Evolutionary conservation across 768 basidiomycete genomes (phyloP).

Genomic region (Amanita rubescens): DNA sequence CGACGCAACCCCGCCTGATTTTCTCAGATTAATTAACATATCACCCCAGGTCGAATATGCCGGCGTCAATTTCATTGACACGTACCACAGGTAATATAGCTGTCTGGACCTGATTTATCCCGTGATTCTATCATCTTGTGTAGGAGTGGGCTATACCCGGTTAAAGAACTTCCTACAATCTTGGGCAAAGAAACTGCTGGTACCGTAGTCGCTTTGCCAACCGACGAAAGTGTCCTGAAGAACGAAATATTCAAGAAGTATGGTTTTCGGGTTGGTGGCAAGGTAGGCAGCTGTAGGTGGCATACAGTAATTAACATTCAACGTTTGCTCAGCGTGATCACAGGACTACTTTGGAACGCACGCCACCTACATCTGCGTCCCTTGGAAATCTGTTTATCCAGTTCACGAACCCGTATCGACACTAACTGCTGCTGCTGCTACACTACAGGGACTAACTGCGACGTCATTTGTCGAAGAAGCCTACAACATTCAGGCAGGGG

Average conservation of each 20-base stretch:
- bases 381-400: slow-evolving; percentile 55
- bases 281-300: slow-evolving; percentile 62
- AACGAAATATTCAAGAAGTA: slow-evolving; percentile 58
- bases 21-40: neutral
- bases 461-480: slow-evolving; percentile 76
- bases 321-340: neutral
- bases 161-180: slow-evolving; percentile 49
- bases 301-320: neutral
- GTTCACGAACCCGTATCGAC: slow-evolving; percentile 58
- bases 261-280: slow-evolving; percentile 59
- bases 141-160: slow-evolving; percentile 60
- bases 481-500: slow-evolving; percentile 73
- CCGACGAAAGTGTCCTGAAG: slow-evolving; percentile 50
- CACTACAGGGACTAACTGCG: slow-evolving; percentile 76
- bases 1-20: neutral
- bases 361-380: slow-evolving; percentile 65
- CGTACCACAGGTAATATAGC: slow-evolving; percentile 68
- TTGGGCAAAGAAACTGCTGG: slow-evolving; percentile 81
- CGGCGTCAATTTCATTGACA: slow-evolving; percentile 86
- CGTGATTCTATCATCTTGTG: neutral
- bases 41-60: slow-evolving; percentile 53
- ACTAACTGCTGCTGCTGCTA: slow-evolving; percentile 54
- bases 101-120: neutral
- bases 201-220: slow-evolving; percentile 65
- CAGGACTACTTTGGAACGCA: slow-evolving; percentile 42